Conservation (phyloP, 257 asterid genomes). For the Ilex aquifolium region DNA sequence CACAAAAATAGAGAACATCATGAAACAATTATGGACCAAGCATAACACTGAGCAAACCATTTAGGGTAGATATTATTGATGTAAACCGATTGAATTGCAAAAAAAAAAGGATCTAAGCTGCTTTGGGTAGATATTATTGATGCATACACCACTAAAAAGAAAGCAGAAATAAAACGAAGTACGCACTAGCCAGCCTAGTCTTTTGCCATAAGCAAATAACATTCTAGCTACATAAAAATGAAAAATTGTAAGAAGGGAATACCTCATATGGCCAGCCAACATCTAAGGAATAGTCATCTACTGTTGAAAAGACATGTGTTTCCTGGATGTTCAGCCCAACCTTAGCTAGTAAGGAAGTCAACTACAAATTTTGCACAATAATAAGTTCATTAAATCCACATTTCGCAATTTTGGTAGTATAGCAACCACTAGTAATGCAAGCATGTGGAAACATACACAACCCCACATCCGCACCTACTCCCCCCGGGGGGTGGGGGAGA, state of each 20-base stretch:
- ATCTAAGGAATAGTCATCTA: slow-evolving; percentile 91
- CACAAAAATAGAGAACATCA: too few relatives aligned
- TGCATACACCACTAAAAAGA: not conserved
- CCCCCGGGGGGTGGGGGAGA: too few relatives aligned
- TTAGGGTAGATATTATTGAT: too few relatives aligned
- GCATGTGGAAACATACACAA: too few relatives aligned
- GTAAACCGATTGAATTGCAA: too few relatives aligned
- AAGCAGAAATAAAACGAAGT: not conserved
- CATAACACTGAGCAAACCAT: too few relatives aligned
- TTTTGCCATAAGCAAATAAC: not conserved
- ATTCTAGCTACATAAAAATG: not conserved
- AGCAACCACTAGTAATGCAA: not conserved
- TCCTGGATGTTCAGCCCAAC: slow-evolving; percentile 94
- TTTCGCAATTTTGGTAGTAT: not conserved
- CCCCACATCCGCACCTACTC: too few relatives aligned
- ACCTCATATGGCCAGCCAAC: slow-evolving; percentile 98
- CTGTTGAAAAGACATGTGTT: slow-evolving; percentile 95
- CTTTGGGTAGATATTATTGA: too few relatives aligned
- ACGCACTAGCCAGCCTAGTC: not conserved
- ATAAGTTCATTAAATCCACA: slow-evolving; percentile 15
- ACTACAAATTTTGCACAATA: slow-evolving; percentile 44
- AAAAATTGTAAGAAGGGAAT: slow-evolving; percentile 12
- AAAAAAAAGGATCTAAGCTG: too few relatives aligned
- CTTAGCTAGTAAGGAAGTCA: slow-evolving; percentile 88
- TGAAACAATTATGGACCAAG: too few relatives aligned